Conservation (phyloP, 1,139 yeast species). For the Hyphopichia burtonii region DNA sequence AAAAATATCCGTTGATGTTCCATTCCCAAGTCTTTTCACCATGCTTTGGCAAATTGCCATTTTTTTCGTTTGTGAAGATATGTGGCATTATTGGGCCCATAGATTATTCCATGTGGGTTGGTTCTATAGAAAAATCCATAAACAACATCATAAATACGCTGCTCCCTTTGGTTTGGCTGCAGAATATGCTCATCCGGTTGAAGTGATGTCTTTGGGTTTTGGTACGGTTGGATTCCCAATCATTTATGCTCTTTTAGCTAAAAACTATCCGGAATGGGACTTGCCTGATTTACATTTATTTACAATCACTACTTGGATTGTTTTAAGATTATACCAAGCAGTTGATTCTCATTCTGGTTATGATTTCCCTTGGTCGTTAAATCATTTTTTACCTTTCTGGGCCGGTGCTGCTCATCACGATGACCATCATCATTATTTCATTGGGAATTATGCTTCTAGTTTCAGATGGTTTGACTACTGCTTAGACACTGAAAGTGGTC, state of each 20-base stretch:
- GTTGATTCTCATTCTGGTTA: conserved; percentile 97
- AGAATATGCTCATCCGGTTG: conserved; percentile 94
- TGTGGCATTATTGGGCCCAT: conserved; percentile 97
- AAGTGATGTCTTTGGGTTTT: conserved; percentile 83
- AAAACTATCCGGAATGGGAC: conserved; percentile 35
- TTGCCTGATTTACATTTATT: conserved; percentile 75
- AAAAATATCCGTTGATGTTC: conserved; percentile 75
- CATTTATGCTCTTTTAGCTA: conserved; percentile 44
- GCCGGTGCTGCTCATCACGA: conserved; percentile 99
- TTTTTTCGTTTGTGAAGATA: conserved; percentile 83
- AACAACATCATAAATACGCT: conserved; percentile 94
- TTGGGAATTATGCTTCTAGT: conserved; percentile 88
- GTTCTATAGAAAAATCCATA: conserved; percentile 87
- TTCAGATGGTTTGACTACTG: conserved; percentile 93
- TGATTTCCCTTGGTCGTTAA: conserved; percentile 95
- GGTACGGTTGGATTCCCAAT: conserved; percentile 96
- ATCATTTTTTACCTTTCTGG: conserved; percentile 91
- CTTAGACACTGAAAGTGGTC: conserved; percentile 81
- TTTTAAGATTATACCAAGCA: conserved; percentile 88
- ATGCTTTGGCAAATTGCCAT: conserved; percentile 64
- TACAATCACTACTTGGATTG: conserved; percentile 84
- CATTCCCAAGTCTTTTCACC: conserved; percentile 67
- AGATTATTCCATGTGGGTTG: conserved; percentile 82
- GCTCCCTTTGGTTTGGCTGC: conserved; percentile 97
- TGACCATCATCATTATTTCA: conserved; percentile 91